Evolutionary conservation across 2,329 filamentous ascomycete species (phyloP).

Genomic region (Keithomyces neogunnii): DNA sequence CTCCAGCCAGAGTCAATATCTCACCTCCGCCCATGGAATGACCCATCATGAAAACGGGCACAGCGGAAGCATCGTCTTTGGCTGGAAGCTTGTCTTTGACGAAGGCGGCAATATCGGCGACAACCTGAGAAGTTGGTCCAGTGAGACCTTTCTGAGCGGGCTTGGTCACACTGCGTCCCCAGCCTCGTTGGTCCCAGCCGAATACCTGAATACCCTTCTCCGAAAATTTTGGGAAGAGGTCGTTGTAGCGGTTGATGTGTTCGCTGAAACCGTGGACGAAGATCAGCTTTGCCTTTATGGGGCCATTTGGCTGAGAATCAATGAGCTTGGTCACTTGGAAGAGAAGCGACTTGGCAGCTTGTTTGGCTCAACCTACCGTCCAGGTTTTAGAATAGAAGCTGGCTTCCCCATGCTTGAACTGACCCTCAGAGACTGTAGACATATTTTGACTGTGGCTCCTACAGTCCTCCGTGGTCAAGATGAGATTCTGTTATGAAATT

Average conservation of each 20-base stretch:
- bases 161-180: slow-evolving; percentile 64
- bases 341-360: not conserved
- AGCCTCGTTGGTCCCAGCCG: slow-evolving; percentile 80
- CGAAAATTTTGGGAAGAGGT: slow-evolving; percentile 64
- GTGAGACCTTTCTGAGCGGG: slow-evolving; percentile 60
- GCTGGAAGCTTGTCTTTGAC: slow-evolving; percentile 49
- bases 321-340: not conserved
- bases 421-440: slow-evolving; percentile 39
- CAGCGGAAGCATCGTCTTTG: slow-evolving; percentile 15
- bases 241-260: slow-evolving; percentile 69
- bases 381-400: slow-evolving; percentile 50
- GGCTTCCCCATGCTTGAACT: slow-evolving; percentile 34
- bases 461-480: not conserved
- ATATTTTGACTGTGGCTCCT: slow-evolving; percentile 13
- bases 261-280: slow-evolving; percentile 90
- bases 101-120: slow-evolving; percentile 73
- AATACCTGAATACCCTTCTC: slow-evolving; percentile 65
- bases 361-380: slow-evolving; percentile 35
- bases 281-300: slow-evolving; percentile 61
- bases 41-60: slow-evolving; percentile 76
- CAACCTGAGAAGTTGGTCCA: slow-evolving; percentile 63
- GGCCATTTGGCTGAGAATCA: slow-evolving; percentile 40
- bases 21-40: slow-evolving; percentile 88
- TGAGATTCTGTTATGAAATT: not conserved
- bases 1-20: slow-evolving; percentile 52